Conservation (phyloP, 176 grass and related monocot genomes). For the Avena insularis region DNA sequence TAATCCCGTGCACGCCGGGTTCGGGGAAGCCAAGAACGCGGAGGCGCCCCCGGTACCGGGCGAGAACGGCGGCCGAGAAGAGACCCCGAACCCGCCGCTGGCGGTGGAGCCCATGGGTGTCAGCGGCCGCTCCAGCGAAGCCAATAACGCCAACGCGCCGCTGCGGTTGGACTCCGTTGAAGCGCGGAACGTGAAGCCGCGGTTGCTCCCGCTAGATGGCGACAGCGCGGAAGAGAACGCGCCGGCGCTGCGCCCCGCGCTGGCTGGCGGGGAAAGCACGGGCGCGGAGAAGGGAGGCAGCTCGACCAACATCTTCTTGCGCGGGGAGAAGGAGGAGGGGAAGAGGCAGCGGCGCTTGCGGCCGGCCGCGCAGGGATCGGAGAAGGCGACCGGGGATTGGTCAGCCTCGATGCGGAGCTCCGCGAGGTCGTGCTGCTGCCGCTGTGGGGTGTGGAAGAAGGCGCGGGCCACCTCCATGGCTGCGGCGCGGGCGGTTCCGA, state of each 20-base stretch:
- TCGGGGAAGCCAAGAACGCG: neutral
- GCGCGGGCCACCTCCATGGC: conserved; percentile 22
- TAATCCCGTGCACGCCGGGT: neutral
- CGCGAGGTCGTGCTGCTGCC: neutral
- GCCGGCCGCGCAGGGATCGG: neutral
- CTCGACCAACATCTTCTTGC: conserved; percentile 43
- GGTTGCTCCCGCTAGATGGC: neutral
- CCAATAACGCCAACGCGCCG: neutral
- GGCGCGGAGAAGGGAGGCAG: neutral
- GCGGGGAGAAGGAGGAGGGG: conserved; percentile 22
- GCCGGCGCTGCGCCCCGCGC: neutral
- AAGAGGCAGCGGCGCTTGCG: conserved; percentile 42
- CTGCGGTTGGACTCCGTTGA: neutral
- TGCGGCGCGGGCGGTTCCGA: neutral
- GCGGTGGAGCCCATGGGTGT: neutral
- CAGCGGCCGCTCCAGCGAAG: conserved; percentile 4
- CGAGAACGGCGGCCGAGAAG: neutral
- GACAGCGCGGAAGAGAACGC: neutral
- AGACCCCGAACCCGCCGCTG: neutral
- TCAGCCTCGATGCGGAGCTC: conserved; percentile 18
- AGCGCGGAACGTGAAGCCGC: neutral
- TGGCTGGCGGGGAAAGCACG: neutral
- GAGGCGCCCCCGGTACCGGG: neutral
- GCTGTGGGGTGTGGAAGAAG: conserved; percentile 22
- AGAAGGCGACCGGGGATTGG: conserved; percentile 36